Evolutionary conservation across 768 basidiomycete genomes (phyloP).

Genomic region (Tulasnella sp.): DNA sequence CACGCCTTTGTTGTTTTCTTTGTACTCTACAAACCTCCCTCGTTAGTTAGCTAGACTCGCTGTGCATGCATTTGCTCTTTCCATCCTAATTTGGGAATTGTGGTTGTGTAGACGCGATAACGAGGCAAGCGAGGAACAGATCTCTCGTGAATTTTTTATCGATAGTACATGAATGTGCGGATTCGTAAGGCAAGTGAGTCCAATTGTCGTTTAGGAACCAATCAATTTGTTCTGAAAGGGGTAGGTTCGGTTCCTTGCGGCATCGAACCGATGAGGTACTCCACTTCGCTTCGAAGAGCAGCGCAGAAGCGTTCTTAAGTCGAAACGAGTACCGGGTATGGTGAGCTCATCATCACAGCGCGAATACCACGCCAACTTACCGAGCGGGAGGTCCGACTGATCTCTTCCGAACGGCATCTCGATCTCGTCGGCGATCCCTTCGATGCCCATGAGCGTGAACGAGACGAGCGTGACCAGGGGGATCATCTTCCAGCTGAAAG

Average conservation of each 20-base stretch:
- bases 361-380: conserved; percentile 29
- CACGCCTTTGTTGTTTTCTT: not conserved
- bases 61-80: not conserved
- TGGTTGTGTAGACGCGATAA: too few relatives aligned
- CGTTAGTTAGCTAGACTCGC: not conserved
- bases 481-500: conserved; percentile 20
- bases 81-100: too few relatives aligned
- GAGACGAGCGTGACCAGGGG: conserved; percentile 36
- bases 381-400: conserved; percentile 59
- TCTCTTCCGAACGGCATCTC: conserved; percentile 88
- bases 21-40: not conserved
- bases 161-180: too few relatives aligned
- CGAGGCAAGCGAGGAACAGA: too few relatives aligned
- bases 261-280: not conserved
- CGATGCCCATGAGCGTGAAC: conserved; percentile 89
- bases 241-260: not conserved
- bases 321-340: not conserved
- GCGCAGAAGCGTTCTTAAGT: conserved; percentile 2
- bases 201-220: too few relatives aligned
- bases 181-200: too few relatives aligned
- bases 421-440: conserved; percentile 90
- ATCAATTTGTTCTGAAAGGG: not conserved
- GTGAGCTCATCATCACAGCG: not conserved
- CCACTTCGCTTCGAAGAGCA: conserved; percentile 1
- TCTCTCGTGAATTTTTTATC: too few relatives aligned